Percentiles rank a stretch among this genome's conserved stretches.
phyloP scores from a whole-genome alignment of 768 basidiomycete genomes.

The Phylloporus sp. region DNA sequence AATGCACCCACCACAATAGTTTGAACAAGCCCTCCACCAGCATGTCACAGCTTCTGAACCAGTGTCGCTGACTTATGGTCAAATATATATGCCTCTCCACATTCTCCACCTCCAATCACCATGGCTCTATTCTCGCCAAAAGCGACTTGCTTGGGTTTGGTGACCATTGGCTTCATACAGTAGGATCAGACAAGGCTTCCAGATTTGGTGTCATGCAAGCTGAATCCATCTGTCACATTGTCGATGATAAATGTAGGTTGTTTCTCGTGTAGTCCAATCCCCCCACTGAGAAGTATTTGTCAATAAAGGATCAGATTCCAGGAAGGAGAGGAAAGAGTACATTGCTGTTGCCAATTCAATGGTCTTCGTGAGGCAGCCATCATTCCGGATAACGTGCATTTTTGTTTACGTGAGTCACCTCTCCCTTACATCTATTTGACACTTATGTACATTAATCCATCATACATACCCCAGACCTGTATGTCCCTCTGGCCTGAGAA shows the following conservation, averaged over 20 bases:
- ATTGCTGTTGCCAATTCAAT: background rate
- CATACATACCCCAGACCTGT: background rate
- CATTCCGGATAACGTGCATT: background rate
- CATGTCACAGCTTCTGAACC: background rate
- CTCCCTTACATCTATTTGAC: too few relatives aligned
- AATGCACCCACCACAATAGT: background rate
- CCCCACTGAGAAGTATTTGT: background rate
- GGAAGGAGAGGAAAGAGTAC: background rate
- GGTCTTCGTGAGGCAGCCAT: background rate
- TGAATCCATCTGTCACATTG: background rate
- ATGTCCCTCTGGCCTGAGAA: background rate
- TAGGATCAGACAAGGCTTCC: background rate
- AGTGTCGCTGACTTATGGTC: background rate
- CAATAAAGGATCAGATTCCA: too few relatives aligned
- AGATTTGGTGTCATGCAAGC: background rate
- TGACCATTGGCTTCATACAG: background rate
- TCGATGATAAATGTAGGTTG: background rate
- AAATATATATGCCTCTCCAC: background rate
- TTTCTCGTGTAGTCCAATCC: background rate
- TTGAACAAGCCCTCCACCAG: background rate
- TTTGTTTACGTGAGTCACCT: too few relatives aligned
- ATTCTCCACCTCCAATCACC: background rate
- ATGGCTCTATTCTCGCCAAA: background rate
- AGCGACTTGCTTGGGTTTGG: background rate
- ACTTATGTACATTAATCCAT: background rate